Evolutionary conservation across 2,329 filamentous ascomycete species (phyloP), one percentile per base, ranked within the genome.

Genomic region (Lasiodiplodia sp.): DNA sequence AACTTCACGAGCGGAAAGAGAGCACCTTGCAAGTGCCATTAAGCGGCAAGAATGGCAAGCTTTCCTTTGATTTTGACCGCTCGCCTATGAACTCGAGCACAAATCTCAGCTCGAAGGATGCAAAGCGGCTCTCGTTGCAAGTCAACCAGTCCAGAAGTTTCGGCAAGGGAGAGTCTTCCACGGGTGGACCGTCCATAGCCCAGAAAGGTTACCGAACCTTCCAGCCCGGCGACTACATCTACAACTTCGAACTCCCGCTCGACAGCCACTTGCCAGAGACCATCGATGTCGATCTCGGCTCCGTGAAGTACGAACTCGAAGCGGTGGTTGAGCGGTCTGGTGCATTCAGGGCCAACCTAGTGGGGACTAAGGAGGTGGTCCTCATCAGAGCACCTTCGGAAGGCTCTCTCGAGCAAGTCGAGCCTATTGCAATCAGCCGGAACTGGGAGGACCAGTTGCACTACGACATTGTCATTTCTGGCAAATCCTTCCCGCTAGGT

Each of bases 401-500:
- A 79, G 88, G 94, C 56, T 97, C 94, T 0, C 84, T 97, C 28
- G 94, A 97, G 79, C 93, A 93, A 79, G 91, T 94, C 31, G 94
- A 97, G 77, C 94, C 94, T 2, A 97, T 97, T 74, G 95, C 94
- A 12, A 97, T 97, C 75, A 95, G 92, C 71, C 86, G 94, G 23
- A 94, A 93, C 71, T 97, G 94, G 94, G 94, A 97, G 77, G 94
- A 97, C 73, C 94, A 97, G 76, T 84, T 97, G 38, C 93, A 96
- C 75, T 97, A 97, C 81, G 94, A 97, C 75, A 97, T 97, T 73
- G 91, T 97, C 77, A 97, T 97, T 67, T 97, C 94, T 1, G 94
- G 94, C 67, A 97, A 97, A 84, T 96, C 94, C 0, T 97, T 97
- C 70, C 93, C 94, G 0, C 87, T 97, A 23, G 94, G 94, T 18